Base-by-base conservation (phyloP, 179 eudicot species). In the Drosera spatulata region DNA sequence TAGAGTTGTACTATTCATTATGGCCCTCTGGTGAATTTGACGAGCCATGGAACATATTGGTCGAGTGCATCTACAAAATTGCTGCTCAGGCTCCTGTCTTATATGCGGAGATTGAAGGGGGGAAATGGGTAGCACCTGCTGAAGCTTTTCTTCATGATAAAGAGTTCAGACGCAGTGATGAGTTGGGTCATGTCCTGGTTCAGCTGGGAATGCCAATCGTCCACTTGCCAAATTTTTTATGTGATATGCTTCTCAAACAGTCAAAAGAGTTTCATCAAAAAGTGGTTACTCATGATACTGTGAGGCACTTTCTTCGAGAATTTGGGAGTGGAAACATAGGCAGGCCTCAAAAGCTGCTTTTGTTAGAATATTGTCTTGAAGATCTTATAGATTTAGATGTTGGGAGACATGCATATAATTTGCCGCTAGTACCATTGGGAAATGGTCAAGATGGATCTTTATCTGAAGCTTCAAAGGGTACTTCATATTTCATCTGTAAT, bases 301-400 rank as follows among this genome's bases (percentile, higher is more conserved):
- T 87, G 49, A 75, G 99, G 10, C 69, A 80, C 56, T 87, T 79
- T 65, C 79, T 91, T 60, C 86, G 86, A 69, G 68, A 72, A 68
- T 73, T 74, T 72, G 62, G 61, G 66, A 57, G 64, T 71, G 54
- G 76, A 37, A 67, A 50, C 71, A 60, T 68, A 48, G 77, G 74
- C 63, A 80, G 85, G 65, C 74, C 75, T 63, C 71, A 77, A 59
- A 87, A 79, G 71, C 68, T 95, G 63, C 75, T 86, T 66, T 74
- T 95, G 81, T 71, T 95, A 75, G 99, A 95, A 66, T 95, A 95
- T 79, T 87, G 97, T 79, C 89, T 95, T 60, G 95, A 87, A 60
- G 99, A 95, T 73, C 80, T 91, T 61, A 71, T 85, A 75, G 99
- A 95, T 72, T 73, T 78, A 67, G 95, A 87, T 71, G 96, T 84